Evolutionary conservation across 108 stramenopile genomes (phyloP).

Genomic region (Tribonema minus): DNA sequence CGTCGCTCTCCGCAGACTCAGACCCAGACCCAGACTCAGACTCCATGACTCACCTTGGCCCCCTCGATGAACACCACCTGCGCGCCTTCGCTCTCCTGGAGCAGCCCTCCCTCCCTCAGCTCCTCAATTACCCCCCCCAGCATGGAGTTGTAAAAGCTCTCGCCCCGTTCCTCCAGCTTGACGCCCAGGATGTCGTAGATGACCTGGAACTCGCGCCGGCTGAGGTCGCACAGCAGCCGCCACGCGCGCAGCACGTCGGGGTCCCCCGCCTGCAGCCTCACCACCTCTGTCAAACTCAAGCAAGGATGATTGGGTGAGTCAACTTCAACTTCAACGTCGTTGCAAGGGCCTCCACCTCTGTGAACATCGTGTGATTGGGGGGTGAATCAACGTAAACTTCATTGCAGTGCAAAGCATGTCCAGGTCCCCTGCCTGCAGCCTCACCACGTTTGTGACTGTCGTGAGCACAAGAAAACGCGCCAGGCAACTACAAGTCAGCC

Average conservation of each 20-base stretch:
- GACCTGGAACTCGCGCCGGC: conserved; percentile 78
- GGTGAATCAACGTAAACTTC: too few species aligned
- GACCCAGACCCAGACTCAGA: neutral
- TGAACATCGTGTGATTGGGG: too few species aligned
- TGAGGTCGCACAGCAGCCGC: conserved; percentile 86
- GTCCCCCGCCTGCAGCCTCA: conserved; percentile 91
- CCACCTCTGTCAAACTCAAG: too few species aligned
- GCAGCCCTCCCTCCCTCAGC: conserved; percentile 80
- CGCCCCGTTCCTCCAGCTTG: conserved; percentile 82
- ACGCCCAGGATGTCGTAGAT: conserved; percentile 94
- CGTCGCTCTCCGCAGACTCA: too few species aligned
- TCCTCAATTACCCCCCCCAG: conserved; percentile 87
- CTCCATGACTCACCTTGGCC: conserved; percentile 2
- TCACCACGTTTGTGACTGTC: too few species aligned
- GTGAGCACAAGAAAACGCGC: too few species aligned
- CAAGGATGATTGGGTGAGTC: too few species aligned
- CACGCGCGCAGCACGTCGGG: conserved; percentile 77
- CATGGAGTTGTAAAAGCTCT: conserved; percentile 96
- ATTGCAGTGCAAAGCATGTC: conserved; percentile 75
- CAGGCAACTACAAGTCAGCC: too few species aligned
- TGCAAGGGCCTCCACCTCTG: too few species aligned
- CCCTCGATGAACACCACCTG: conserved; percentile 37
- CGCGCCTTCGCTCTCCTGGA: conserved; percentile 65
- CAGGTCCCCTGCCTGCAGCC: conserved; percentile 88
- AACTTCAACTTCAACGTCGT: too few species aligned